Evolutionary conservation across 2,329 filamentous ascomycete species (phyloP), one percentile per base, ranked within the genome.

Genomic region (Botryosphaeria agaves): DNA sequence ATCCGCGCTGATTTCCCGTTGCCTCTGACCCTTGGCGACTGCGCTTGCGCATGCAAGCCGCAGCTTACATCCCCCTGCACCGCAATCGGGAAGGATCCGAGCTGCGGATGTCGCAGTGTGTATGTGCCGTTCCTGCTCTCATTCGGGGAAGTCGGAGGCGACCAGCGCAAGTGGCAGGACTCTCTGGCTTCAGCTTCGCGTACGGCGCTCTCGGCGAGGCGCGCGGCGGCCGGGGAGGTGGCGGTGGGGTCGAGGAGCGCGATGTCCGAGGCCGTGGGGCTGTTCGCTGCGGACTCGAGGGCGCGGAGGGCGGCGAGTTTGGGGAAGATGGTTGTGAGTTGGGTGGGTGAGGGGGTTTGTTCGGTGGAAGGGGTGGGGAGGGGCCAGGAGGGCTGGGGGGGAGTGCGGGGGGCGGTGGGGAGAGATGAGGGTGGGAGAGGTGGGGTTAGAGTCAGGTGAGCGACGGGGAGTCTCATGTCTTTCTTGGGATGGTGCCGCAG

Each of bases 81-180:
- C 5, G 53, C 49, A 29, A 64, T 52, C 4, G 52, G 43, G 26
- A 61, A 55, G 1, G 42, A 44, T 2, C 60, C 59, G 3, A 62
- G 46, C 0, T 47, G 48, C 5, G 61, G 57, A 36, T 64, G 61
- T 14, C 55, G 50, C 1, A 64, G 46, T 16, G 53, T 50, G 37
- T 64, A 63, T 4, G 46, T 47, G 3, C 57, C 56, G 14, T n/a
- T 6, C 20, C 26, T 11, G 12, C 9, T 12, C 21, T 4, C 4
- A 11, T 3, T 12, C 4, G 9, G 9, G 12, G 21, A 12, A 4
- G 7, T 12, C 3, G 21, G 46, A 9, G 52, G 41, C n/a, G 43
- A 50, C 68, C 75, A 83, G n/a, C 79, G 69, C 2, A 85, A 64
- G 2, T 73, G 64, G 15, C 72, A 78, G 40, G 70, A 73, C 52